Base-by-base conservation (phyloP, 192 early-diverging fungal species). In the Backusella macrospora region DNA sequence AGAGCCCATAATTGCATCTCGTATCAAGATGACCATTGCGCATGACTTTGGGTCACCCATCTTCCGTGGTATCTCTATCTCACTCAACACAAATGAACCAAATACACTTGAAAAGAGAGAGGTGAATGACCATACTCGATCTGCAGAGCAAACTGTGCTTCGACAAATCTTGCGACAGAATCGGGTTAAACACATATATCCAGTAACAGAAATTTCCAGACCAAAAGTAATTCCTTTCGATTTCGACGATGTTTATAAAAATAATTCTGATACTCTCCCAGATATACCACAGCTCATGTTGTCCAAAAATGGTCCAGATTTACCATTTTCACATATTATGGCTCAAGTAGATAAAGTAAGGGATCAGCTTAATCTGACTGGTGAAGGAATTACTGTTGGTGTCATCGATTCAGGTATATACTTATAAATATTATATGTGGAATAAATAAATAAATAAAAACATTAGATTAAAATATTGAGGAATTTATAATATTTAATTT, bases 321-420 rank as follows among this genome's bases (percentile, higher is more conserved):
- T 76, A 21, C 72, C 68, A 37, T 82, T 80, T 62, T 65, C 76
- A 34, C 88, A 90, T 65, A 74, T 78, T 6, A 69, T 80, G 74
- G 88, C 86, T 7, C 87, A 87, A 8, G 87, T 90, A 0, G 70
- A 80, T 40, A 65, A 46, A 47, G 84, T 84, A 5, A 86, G 85
- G 16, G 70, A 76, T 7, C 72, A 83, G 6, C 78, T 88, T 65
- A 84, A 82, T 12, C 73, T 88, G 63, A 79, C 75, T 16, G 92
- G 92, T 15, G 84, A 86, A 73, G 91, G 90, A 10, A 70, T 93
- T 66, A 84, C 84, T 44, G 83, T 93, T 47, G 91, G 89, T 67
- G 77, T 93, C 67, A 70, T 93, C 34, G 92, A 93, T 79, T 86
- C 83, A 16, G 90, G 92, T 77, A 75, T 71, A 39, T 23, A 10